Evolutionary conservation across 768 basidiomycete species (phyloP).

Genomic region (Crucibulum laeve): DNA sequence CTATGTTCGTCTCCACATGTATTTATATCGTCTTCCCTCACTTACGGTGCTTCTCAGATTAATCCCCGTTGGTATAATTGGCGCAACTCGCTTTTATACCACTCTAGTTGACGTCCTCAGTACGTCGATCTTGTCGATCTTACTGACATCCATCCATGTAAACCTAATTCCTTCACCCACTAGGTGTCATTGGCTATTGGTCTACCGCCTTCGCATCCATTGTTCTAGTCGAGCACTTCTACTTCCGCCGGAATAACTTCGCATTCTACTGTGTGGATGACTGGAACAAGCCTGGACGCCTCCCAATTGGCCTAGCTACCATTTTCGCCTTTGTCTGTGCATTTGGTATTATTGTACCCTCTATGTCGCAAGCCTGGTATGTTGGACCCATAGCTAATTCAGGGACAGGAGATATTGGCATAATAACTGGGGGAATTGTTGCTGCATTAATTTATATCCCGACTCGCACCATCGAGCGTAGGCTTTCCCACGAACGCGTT

Average conservation of each 20-base stretch:
- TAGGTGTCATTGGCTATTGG: slow-evolving; percentile 54
- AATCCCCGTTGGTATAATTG: slow-evolving; percentile 68
- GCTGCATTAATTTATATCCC: slow-evolving; percentile 44
- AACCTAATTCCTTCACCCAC: not conserved
- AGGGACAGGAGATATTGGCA: slow-evolving; percentile 67
- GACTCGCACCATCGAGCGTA: slow-evolving; percentile 36
- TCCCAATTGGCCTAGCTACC: slow-evolving; percentile 66
- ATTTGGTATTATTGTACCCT: slow-evolving; percentile 56
- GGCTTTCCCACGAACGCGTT: slow-evolving; percentile 14
- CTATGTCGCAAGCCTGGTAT: slow-evolving; percentile 72
- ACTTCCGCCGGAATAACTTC: slow-evolving; percentile 52
- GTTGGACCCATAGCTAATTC: slow-evolving; percentile 59
- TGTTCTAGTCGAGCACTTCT: slow-evolving; percentile 60
- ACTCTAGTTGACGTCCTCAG: slow-evolving; percentile 65
- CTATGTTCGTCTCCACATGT: slow-evolving; percentile 42
- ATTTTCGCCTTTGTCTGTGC: slow-evolving; percentile 44
- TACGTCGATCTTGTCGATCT: slow-evolving; percentile 20
- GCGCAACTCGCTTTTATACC: slow-evolving; percentile 58
- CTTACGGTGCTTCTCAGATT: slow-evolving; percentile 31
- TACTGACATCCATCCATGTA: not conserved
- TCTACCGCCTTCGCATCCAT: slow-evolving; percentile 53
- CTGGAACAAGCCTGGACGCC: slow-evolving; percentile 50
- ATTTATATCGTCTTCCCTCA: not conserved
- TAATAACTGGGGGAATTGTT: slow-evolving; percentile 53
- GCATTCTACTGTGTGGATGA: slow-evolving; percentile 40